Conservation (phyloP, 305 asterid genomes). For the Fraxinus paxiana region DNA sequence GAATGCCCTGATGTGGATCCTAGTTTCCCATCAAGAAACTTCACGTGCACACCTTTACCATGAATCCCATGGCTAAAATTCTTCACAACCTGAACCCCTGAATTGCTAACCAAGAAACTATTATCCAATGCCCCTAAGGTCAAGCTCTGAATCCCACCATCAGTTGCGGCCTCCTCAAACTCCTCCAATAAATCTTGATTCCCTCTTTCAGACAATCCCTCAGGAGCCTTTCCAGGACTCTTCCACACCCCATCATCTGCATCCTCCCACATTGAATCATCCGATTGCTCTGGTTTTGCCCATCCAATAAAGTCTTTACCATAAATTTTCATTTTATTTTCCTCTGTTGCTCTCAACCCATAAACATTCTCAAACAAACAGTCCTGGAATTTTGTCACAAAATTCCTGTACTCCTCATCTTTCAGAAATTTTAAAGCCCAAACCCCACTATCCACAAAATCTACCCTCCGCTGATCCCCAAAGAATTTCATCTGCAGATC, state of each 20-base stretch:
- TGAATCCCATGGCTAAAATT: slow-evolving; percentile 92
- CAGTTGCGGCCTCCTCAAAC: slow-evolving; percentile 80
- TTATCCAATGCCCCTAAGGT: slow-evolving; percentile 94
- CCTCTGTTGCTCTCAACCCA: slow-evolving; percentile 68
- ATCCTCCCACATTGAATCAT: slow-evolving; percentile 90
- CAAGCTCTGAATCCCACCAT: slow-evolving; percentile 87
- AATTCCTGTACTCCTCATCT: slow-evolving; percentile 72
- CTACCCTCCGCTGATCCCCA: slow-evolving; percentile 91
- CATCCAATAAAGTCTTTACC: slow-evolving; percentile 89
- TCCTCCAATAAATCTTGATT: slow-evolving; percentile 77
- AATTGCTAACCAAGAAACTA: slow-evolving; percentile 77
- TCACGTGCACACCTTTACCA: slow-evolving; percentile 89
- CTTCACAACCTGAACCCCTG: slow-evolving; percentile 93
- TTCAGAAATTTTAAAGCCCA: slow-evolving; percentile 77
- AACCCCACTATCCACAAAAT: slow-evolving; percentile 80
- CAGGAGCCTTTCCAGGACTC: slow-evolving; percentile 45
- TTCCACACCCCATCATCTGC: slow-evolving; percentile 81
- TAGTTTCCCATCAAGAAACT: slow-evolving; percentile 50
- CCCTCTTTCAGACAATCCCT: slow-evolving; percentile 42
- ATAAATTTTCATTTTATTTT: slow-evolving; percentile 64
- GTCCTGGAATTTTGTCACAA: slow-evolving; percentile 66
- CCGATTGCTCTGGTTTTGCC: slow-evolving; percentile 79
- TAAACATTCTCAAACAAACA: slow-evolving; percentile 85
- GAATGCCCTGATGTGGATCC: slow-evolving; percentile 40
- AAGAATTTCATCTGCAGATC: slow-evolving; percentile 82